Evolutionary conservation across 2,329 filamentous ascomycete genomes (phyloP), one percentile per base, ranked within the genome.

Genomic region (Dactylellina leptospora): DNA sequence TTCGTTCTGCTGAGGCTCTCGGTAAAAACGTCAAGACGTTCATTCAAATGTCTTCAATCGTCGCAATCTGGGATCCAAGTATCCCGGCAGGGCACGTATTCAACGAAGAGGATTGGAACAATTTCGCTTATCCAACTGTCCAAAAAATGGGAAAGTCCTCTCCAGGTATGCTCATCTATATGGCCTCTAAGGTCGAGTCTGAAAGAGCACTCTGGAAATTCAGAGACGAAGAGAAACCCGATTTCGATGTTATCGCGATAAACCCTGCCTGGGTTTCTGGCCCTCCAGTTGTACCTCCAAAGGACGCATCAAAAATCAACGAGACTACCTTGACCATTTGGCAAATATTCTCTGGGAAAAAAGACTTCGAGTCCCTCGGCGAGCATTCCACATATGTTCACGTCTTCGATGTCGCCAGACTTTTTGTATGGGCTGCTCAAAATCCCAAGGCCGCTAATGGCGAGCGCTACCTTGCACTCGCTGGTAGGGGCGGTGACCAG

Each of bases 191-290:
- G 81, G 85, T 84, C 1, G 88, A 91, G 72, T 87, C 87, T 0
- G 88, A 90, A 76, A 85, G 83, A 69, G 85, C 87, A 0, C 86
- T 87, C 1, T 90, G 88, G 88, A 82, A 85, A 1, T 87, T 89
- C 75, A 66, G 77, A 13, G 76, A 79, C 4, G 78, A 79, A 33
- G 73, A 78, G 40, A 78, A 81, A 68, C 81, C 80, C 0, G 16
- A 42, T 0, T 83, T 83, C 48, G 77, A 79, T 0, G 77, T 82
- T 56, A 77, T 80, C 18, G 76, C 79, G 2, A 74, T 83, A 13
- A 81, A 82, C 50, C 82, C 82, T 6, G 76, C 78, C 3, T 80
- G 81, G 59, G 81, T 83, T 2, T 79, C 79, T 8, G 82, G 82
- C 0, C 81, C 82, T 0, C 80, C 81, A 0, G 73, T 80, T 1